These are phyloP conservation scores for Auxenochlorella pyrenoidosa DNA, from an alignment of 139 green algal species.

Conservation along the genomic window DNA sequence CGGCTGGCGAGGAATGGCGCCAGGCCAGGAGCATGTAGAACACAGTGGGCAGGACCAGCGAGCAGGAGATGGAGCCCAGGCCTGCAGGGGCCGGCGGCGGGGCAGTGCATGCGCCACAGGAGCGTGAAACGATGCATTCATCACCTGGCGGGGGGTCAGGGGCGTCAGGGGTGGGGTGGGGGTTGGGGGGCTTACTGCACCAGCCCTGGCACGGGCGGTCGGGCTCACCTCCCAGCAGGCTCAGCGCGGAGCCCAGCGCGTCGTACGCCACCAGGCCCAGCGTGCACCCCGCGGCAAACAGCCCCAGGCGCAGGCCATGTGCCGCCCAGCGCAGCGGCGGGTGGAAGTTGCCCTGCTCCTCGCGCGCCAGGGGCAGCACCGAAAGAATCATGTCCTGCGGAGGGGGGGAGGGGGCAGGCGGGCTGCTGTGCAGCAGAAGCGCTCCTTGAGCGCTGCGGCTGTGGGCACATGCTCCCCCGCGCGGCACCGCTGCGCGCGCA, in stretches of 20 bases:
- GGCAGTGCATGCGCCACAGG: too few species aligned
- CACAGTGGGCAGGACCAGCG: constrained; percentile 54
- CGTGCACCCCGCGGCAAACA: background rate
- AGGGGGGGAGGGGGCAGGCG: background rate
- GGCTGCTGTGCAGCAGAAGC: too few species aligned
- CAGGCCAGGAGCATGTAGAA: constrained; percentile 56
- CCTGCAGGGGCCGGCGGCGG: background rate
- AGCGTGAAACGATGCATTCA: too few species aligned
- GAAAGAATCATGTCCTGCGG: background rate
- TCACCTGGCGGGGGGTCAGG: too few species aligned
- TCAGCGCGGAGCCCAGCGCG: background rate
- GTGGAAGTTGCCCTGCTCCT: background rate
- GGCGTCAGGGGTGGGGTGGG: too few species aligned
- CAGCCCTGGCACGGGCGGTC: too few species aligned
- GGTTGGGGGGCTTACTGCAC: too few species aligned
- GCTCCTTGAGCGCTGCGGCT: background rate
- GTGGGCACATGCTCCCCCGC: background rate
- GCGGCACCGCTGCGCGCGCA: too few species aligned
- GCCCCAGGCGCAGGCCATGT: background rate
- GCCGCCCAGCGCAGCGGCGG: background rate
- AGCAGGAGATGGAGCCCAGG: constrained; percentile 54
- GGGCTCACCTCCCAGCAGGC: constrained; percentile 44
- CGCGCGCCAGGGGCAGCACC: background rate
- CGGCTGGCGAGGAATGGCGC: background rate
- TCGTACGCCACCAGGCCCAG: background rate